Evolutionary conservation across 306 rosid species (phyloP), one percentile per base, ranked within the genome.

Genomic region (Quercus cerris): DNA sequence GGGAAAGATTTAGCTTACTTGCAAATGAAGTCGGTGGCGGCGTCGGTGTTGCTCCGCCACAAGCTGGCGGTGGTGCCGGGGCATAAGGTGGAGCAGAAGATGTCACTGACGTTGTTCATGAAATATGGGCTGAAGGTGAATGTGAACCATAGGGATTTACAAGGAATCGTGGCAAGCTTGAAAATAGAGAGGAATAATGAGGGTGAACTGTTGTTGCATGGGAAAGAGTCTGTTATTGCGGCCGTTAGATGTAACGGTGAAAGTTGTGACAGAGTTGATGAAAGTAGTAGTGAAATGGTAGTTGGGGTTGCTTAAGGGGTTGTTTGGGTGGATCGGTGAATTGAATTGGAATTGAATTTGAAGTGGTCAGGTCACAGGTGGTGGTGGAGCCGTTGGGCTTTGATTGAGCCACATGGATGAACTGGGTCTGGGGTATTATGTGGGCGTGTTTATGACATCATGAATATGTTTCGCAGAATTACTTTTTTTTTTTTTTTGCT

Each of bases 81-180:
- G 17, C 99, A 91, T 75, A 82, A 44, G 74, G 98, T 91, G 85
- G 98, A 91, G 87, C 99, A 93, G 35, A 95, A 93, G 82, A 93
- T 93, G 93, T 95, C 99, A 15, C 72, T 95, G 75, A 93, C 97
- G 13, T 77, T 95, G 86, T 93, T 93, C 83, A 93, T 95, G 99
- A 93, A 95, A 85, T 78, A 91, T 72, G 99, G 99, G 27, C 92
- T 95, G 19, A 89, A 52, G 86, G 97, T 95, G 77, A 91, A 82
- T 59, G 88, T 94, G 74, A 80, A 86, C 18, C 77, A 25, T 0
- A 87, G 99, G 84, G 94, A 91, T 20, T 84, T 95, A 77, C 80
- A 33, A 71, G 91, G 83, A 41, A 61, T 95, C 20, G 14, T 90
- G 57, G 82, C 41, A 56, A 88, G 79, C 35, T 74, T 91, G 62